Percentiles rank a stretch among this genome's conserved stretches.
These are phyloP conservation scores for Phialemoniopsis sp. DNA, from an alignment of 2,329 filamentous ascomycete genomes.

Conservation along the genomic window DNA sequence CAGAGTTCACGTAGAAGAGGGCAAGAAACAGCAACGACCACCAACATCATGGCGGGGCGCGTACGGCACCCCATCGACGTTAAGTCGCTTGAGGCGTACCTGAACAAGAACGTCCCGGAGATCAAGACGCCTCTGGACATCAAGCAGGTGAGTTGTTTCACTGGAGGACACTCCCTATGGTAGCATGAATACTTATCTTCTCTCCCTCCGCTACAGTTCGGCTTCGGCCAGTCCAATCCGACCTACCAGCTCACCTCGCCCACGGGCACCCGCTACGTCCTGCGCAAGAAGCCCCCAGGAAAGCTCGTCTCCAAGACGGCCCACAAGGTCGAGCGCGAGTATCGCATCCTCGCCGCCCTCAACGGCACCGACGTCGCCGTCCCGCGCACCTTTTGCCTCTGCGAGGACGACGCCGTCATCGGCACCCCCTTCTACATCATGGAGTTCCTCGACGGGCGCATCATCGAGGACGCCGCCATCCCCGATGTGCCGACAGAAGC, in stretches of 20 bases:
- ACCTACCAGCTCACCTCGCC: constrained; percentile 85
- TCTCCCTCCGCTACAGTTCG: constrained; percentile 58
- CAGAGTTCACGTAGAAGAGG: too few relatives aligned
- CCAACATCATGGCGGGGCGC: constrained; percentile 66
- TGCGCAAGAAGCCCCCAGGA: constrained; percentile 98
- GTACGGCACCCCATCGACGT: constrained; percentile 90
- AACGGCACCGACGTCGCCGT: constrained; percentile 77
- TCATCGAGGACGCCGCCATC: constrained; percentile 84
- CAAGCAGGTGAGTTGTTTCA: constrained; percentile 82
- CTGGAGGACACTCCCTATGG: background rate
- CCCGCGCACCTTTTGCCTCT: constrained; percentile 77
- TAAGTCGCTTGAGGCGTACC: constrained; percentile 72
- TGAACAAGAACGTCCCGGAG: constrained; percentile 72
- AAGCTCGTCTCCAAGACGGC: constrained; percentile 88
- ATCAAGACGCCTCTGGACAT: constrained; percentile 80
- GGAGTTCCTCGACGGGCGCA: constrained; percentile 90
- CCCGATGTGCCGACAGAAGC: constrained; percentile 67
- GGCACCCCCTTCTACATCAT: constrained; percentile 97
- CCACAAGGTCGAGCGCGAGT: constrained; percentile 95
- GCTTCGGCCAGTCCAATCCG: constrained; percentile 95
- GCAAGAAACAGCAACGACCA: background rate
- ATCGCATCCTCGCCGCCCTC: constrained; percentile 82
- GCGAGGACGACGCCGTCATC: constrained; percentile 74
- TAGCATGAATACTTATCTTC: constrained; percentile 1
- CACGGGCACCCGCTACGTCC: constrained; percentile 69